These are phyloP conservation scores for Pseudopithomyces chartarum DNA, from an alignment of 2,329 filamentous ascomycete species.

Conservation along the genomic window DNA sequence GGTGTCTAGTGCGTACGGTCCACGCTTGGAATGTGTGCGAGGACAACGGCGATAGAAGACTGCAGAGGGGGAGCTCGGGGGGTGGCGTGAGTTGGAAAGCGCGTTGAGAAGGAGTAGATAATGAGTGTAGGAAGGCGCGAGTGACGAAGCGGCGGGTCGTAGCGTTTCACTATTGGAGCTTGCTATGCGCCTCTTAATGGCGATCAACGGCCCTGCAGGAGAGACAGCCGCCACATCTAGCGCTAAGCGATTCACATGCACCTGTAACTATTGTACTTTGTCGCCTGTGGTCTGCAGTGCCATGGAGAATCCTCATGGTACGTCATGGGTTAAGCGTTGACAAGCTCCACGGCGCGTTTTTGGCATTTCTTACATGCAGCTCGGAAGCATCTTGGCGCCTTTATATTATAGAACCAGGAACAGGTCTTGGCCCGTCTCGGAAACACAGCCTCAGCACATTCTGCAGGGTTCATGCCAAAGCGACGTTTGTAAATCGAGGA, in stretches of 20 bases:
- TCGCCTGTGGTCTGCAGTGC: not conserved
- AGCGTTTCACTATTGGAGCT: slow-evolving; percentile 3
- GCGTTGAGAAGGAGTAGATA: not conserved
- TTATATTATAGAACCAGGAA: no score
- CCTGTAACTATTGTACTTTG: not conserved
- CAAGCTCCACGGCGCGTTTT: not conserved
- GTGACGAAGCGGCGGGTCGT: not conserved
- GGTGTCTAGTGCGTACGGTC: not conserved
- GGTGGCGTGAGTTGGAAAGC: not conserved
- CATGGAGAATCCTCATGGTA: not conserved
- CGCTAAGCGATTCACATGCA: not conserved
- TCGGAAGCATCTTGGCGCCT: no score
- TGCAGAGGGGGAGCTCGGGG: no score
- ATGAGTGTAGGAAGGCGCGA: not conserved
- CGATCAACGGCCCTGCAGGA: slow-evolving; percentile 4
- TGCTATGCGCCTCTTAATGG: slow-evolving; percentile 4
- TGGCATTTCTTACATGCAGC: no score
- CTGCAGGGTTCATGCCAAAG: no score
- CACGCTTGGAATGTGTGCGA: not conserved
- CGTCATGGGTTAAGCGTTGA: slow-evolving; percentile 4
- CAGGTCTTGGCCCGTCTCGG: not conserved
- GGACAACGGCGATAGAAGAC: not conserved
- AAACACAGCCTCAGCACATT: not conserved
- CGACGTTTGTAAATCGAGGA: no score
- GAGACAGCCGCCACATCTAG: not conserved